Base-by-base conservation (phyloP, 1,284 basidiomycete species). In the Microbotryomycetes sp. region DNA sequence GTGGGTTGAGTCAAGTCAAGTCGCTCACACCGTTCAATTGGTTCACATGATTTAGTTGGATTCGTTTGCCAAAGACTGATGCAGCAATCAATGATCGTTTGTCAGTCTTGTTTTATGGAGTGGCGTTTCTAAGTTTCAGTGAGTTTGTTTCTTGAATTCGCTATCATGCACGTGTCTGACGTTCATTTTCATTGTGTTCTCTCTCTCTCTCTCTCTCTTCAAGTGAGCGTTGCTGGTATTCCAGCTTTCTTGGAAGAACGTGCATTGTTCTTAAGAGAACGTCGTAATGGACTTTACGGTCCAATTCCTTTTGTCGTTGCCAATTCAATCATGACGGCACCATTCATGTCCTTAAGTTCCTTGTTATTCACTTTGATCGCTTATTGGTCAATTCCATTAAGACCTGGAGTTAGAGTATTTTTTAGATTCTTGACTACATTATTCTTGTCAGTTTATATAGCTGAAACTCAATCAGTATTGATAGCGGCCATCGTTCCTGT, bases 101-200 rank as follows among this genome's bases (percentile, higher is more conserved):
- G 6, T 64, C 59, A 0, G 73, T 75, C 1, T 67, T 32, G 68
- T 71, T 70, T 55, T 66, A 64, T 53, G 45, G 52, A 46, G 82
- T 83, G 36, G 83, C 84, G 0, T 85, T 86, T 74, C 73, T 85
- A 4, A 80, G 80, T 7, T 85, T 85, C 72, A 79, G 74, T 62
- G 31, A 47, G 30, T n/a, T 46, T 49, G 9, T 58, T n/a, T 36
- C 47, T 28, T 58, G 16, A 14, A 2, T 25, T 31, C 53, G 22
- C 22, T 16, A 15, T 22, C 25, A 23, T 23, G n/a, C 19, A 7
- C 5, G 3, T 4, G 2, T n/a, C 45, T 45, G 30, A 47, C 51
- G 50, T 47, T 48, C 42, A 15, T n/a, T 6, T 55, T 51, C n/a
- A n/a, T n/a, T n/a, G n/a, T n/a, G n/a, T 42, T 42, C 36, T 42